A percentile compares a stretch with the other conserved stretches of the same genome.
phyloP scores from a whole-genome alignment of 345 rosid genomes.

The Syzygium aqueum region DNA sequence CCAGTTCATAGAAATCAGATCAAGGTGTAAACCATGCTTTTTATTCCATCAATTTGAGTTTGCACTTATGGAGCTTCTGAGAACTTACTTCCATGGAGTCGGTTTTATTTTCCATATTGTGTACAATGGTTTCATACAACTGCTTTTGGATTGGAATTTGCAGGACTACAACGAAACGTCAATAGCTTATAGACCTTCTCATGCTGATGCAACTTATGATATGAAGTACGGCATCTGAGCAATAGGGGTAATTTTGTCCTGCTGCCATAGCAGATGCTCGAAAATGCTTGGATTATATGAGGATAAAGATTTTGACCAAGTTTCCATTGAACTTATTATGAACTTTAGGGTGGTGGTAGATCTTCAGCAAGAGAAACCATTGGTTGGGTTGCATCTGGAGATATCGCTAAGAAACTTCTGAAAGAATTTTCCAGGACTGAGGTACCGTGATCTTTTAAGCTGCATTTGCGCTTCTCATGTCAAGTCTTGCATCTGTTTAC shows the following conservation, averaged over 20 bases:
- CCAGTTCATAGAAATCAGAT: too few relatives aligned
- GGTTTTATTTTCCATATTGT: neutral
- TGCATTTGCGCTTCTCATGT: neutral
- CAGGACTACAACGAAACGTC: slow-evolving; percentile 97
- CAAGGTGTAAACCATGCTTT: too few relatives aligned
- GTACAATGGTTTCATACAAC: neutral
- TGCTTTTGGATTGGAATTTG: neutral
- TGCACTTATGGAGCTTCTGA: neutral
- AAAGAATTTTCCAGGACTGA: slow-evolving; percentile 70
- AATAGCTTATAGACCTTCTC: slow-evolving; percentile 87
- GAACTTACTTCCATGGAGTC: neutral
- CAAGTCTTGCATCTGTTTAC: neutral
- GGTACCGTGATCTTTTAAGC: slow-evolving; percentile 20
- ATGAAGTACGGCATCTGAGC: slow-evolving; percentile 94
- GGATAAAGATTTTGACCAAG: neutral
- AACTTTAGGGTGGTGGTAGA: slow-evolving; percentile 83
- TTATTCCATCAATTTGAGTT: too few relatives aligned
- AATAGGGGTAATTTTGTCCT: slow-evolving; percentile 47
- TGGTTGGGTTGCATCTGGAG: slow-evolving; percentile 96
- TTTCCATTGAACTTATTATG: neutral
- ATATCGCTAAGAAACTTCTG: slow-evolving; percentile 89
- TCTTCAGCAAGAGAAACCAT: slow-evolving; percentile 99
- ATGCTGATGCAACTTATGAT: slow-evolving; percentile 97
- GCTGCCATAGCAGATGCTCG: neutral
- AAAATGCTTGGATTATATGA: neutral